Evolutionary conservation across 177 flowering plant species (phyloP).

Genomic region (Vitis hybrid): DNA sequence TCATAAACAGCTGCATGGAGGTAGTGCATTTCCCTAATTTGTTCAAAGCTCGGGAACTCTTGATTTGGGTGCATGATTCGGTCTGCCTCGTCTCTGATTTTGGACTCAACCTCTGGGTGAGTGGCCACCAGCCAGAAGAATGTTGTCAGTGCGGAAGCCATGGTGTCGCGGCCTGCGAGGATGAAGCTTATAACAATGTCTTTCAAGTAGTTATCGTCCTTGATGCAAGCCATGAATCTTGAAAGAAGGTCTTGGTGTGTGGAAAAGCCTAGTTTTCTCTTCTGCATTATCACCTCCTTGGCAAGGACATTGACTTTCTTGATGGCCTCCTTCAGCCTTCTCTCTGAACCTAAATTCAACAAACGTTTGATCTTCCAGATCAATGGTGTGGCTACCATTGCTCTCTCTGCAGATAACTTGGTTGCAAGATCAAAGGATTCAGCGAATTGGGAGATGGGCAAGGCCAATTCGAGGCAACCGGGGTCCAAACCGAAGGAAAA

Average conservation of each 20-base stretch:
- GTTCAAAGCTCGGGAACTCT: no score
- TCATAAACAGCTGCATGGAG: no score
- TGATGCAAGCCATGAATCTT: constrained; percentile 47
- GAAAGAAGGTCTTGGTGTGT: constrained; percentile 32
- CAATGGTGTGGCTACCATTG: constrained; percentile 28
- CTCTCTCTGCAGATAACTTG: constrained; percentile 48
- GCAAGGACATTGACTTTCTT: constrained; percentile 28
- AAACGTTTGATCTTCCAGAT: constrained; percentile 50
- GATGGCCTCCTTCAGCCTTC: constrained; percentile 30
- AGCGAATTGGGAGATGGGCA: constrained; percentile 37
- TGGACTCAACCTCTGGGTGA: constrained; percentile 17
- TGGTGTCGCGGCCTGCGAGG: constrained; percentile 42
- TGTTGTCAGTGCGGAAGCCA: constrained; percentile 29
- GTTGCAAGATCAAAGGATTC: constrained; percentile 55
- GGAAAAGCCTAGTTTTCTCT: constrained; percentile 15
- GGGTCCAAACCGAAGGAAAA: constrained; percentile 75
- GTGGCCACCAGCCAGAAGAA: constrained; percentile 31
- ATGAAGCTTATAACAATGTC: constrained; percentile 41
- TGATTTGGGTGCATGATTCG: neutral
- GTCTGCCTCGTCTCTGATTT: neutral
- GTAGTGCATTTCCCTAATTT: no score
- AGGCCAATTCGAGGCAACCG: constrained; percentile 30
- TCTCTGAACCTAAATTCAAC: constrained; percentile 38
- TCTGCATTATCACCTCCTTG: constrained; percentile 24
- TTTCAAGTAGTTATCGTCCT: constrained; percentile 26